Evolutionary conservation across 257 asterid genomes (phyloP).

Genomic region (Datura wrightii): DNA sequence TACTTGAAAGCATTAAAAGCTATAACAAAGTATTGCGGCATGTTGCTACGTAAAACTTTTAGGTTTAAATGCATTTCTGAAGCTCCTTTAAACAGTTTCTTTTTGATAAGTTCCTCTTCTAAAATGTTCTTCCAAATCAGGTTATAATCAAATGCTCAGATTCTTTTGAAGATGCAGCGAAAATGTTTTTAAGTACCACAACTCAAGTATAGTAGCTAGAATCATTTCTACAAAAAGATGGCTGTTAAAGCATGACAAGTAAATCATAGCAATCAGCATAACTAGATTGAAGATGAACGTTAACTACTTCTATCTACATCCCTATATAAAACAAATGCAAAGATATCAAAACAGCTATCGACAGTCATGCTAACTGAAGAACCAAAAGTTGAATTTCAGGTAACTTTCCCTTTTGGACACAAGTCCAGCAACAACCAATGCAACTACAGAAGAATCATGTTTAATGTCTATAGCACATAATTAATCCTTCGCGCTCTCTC

Average conservation of each 20-base stretch:
- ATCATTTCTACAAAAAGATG: neutral
- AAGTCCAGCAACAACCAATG: neutral
- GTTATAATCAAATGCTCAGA: neutral
- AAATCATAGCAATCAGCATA: neutral
- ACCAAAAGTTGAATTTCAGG: constrained; percentile 24
- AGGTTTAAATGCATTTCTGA: neutral
- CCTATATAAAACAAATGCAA: neutral
- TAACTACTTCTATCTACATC: neutral
- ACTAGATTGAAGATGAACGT: neutral
- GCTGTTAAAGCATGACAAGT: neutral
- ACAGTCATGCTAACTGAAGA: neutral
- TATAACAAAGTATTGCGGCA: neutral
- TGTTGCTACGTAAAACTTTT: neutral
- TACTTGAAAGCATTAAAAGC: constrained; percentile 15
- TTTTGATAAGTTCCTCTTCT: neutral
- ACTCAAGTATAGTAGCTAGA: neutral
- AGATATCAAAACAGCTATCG: neutral
- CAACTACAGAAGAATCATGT: constrained; percentile 2
- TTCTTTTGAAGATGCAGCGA: neutral
- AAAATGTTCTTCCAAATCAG: neutral
- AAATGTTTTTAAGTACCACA: neutral
- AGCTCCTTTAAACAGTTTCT: neutral
- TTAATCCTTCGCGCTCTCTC: neutral
- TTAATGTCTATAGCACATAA: neutral
- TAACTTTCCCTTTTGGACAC: neutral